Evolutionary conservation across 139 green algal species (phyloP).

Genomic region (Trebouxia sp.): DNA sequence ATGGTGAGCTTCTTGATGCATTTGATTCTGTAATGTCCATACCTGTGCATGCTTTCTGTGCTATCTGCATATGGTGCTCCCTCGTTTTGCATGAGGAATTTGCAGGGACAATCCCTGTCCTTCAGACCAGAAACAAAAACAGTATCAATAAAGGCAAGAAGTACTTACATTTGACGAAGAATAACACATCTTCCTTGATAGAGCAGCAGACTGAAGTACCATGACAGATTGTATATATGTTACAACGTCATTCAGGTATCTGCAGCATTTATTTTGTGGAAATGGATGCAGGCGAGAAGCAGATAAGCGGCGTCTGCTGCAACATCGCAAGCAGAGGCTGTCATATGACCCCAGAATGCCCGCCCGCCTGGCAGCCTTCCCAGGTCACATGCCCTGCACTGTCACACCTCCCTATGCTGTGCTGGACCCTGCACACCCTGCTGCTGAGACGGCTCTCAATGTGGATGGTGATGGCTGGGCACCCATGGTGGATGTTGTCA

Average conservation of each 20-base stretch:
- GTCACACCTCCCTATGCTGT: conserved; percentile 17
- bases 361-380: not conserved
- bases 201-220: not conserved
- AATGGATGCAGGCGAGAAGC: not conserved
- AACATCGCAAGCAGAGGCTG: not conserved
- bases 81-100: too few relatives aligned
- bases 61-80: not conserved
- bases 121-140: too few relatives aligned
- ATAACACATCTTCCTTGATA: not conserved
- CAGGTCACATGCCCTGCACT: conserved; percentile 1
- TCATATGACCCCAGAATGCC: conserved; percentile 15
- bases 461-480: conserved; percentile 8
- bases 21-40: not conserved
- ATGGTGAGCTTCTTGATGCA: not conserved
- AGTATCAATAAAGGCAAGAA: not conserved
- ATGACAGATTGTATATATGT: not conserved
- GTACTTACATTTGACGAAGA: not conserved
- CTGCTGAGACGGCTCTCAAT: not conserved
- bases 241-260: not conserved
- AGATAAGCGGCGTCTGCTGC: conserved; percentile 9
- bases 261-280: not conserved
- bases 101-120: too few relatives aligned
- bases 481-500: conserved; percentile 20
- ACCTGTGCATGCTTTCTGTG: not conserved
- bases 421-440: not conserved